Conservation (phyloP, 2,329 filamentous ascomycete species). For the Sporothrix sp. region DNA sequence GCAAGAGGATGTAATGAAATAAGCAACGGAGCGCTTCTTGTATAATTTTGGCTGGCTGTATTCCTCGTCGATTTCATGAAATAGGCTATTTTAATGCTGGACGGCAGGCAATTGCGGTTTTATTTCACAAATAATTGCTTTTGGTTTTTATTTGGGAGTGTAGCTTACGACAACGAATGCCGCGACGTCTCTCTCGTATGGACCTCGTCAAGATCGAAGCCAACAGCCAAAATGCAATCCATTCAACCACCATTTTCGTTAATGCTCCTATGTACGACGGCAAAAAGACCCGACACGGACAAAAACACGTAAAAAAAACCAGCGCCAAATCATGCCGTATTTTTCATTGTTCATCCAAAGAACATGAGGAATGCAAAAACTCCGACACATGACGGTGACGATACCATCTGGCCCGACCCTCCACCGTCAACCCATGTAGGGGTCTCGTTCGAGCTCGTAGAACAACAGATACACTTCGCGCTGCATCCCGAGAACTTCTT, state of each 20-base stretch:
- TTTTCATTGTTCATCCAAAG: background rate
- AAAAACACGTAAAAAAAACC: background rate
- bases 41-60: too few species aligned
- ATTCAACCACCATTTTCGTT: too few species aligned
- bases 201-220: too few species aligned
- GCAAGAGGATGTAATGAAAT: background rate
- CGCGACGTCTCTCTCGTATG: background rate
- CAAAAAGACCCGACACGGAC: background rate
- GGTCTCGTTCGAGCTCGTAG: slow-evolving; percentile 64
- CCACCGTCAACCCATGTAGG: background rate
- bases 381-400: too few species aligned
- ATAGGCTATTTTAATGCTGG: too few species aligned
- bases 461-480: slow-evolving; percentile 93
- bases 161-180: too few species aligned
- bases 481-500: slow-evolving; percentile 86
- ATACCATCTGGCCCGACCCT: too few species aligned
- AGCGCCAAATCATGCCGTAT: slow-evolving; percentile 4
- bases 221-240: background rate
- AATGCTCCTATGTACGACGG: too few species aligned
- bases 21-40: background rate
- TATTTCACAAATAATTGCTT: background rate
- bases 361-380: too few species aligned
- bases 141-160: too few species aligned
- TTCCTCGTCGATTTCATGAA: too few species aligned
- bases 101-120: too few species aligned